These are phyloP conservation scores for Trichoderma sp. DNA, from an alignment of 2,329 filamentous ascomycete genomes.

Conservation along the genomic window DNA sequence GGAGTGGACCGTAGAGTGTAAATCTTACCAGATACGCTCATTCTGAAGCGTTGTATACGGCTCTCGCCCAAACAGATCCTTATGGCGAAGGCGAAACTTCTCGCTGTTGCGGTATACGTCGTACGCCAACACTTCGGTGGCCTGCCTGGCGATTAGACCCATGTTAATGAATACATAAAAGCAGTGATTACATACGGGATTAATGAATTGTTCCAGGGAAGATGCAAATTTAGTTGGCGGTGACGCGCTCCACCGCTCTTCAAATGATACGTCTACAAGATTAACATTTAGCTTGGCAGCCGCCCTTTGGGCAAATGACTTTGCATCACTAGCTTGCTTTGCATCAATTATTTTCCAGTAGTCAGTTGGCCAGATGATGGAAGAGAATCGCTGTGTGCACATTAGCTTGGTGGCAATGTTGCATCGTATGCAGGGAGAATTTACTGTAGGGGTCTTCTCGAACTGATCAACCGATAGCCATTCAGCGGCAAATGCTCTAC, in stretches of 20 bases:
- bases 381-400: not conserved
- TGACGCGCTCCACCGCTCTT: not conserved
- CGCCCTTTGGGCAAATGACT: not conserved
- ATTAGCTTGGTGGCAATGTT: no score
- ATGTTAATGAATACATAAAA: not conserved
- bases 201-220: not conserved
- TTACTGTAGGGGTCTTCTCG: not conserved
- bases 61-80: not conserved
- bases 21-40: not conserved
- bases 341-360: not conserved
- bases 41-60: constrained; percentile 3
- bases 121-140: not conserved
- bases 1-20: no score
- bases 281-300: not conserved
- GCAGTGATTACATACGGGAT: not conserved
- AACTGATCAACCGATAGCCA: not conserved
- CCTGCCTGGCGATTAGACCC: not conserved
- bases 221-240: not conserved
- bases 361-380: constrained; percentile 5
- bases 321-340: not conserved
- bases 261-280: not conserved
- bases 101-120: constrained; percentile 13
- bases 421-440: no score
- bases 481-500: not conserved
- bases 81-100: not conserved